Evolutionary conservation across 2,329 filamentous ascomycete species (phyloP).

Genomic region (Plectosphaerella cucumerina): DNA sequence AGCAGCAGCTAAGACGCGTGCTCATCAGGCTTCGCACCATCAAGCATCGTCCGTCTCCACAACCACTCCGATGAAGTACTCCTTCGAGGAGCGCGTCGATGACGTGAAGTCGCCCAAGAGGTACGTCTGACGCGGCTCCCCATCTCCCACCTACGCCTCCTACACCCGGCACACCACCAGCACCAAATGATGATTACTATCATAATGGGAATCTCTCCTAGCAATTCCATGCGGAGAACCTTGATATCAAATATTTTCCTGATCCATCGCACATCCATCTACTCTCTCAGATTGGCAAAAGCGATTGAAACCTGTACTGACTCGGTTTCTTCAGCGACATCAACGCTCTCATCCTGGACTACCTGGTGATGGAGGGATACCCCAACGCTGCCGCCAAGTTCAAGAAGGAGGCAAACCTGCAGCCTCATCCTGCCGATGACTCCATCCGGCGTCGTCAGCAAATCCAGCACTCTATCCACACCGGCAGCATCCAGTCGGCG

Average conservation of each 20-base stretch:
- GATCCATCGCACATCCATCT: conserved; percentile 22
- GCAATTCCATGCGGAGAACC: conserved; percentile 82
- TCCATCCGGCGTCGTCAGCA: conserved; percentile 74
- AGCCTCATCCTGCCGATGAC: conserved; percentile 65
- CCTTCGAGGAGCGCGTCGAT: conserved; percentile 78
- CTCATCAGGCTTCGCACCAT: conserved; percentile 37
- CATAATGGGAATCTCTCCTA: conserved; percentile 99
- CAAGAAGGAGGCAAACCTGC: conserved; percentile 86
- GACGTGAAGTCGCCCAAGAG: conserved; percentile 84
- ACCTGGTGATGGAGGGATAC: conserved; percentile 93
- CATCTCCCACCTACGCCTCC: conserved; percentile 8
- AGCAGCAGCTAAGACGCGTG: conserved; percentile 11
- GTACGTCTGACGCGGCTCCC: conserved; percentile 43
- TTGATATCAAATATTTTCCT: conserved; percentile 71
- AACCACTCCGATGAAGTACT: conserved; percentile 64
- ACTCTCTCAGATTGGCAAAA: background rate
- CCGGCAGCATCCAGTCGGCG: conserved; percentile 78
- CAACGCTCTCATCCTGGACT: conserved; percentile 93
- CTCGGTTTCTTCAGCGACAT: conserved; percentile 65
- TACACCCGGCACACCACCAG: conserved; percentile 7
- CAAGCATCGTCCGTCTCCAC: conserved; percentile 63
- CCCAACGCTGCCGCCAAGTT: conserved; percentile 90
- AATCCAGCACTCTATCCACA: conserved; percentile 81
- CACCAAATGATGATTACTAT: conserved; percentile 73
- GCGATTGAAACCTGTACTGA: conserved; percentile 2